These are phyloP conservation scores for Kitagawia praeruptora DNA, from an alignment of 129 eudicot genomes.

Conservation along the genomic window DNA sequence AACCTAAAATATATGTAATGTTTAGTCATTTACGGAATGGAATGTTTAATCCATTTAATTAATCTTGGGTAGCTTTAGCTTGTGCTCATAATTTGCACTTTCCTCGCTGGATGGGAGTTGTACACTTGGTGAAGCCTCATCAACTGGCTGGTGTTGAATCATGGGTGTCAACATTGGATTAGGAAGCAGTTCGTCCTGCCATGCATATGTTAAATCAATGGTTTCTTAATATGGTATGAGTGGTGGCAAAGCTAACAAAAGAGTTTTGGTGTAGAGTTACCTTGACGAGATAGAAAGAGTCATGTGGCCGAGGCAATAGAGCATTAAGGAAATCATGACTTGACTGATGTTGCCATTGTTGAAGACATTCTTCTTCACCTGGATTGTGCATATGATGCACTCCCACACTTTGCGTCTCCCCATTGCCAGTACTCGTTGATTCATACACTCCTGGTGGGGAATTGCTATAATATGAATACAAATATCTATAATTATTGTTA, in stretches of 20 bases:
- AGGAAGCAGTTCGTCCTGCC: constrained; percentile 8
- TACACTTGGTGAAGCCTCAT: not conserved
- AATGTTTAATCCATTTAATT: not conserved
- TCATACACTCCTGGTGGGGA: constrained; percentile 44
- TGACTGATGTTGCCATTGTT: constrained; percentile 39
- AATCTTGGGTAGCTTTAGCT: constrained; percentile 3
- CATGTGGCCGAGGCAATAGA: constrained; percentile 32
- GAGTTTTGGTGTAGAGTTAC: constrained; percentile 1
- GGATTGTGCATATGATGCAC: constrained; percentile 30
- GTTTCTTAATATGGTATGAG: too few species aligned
- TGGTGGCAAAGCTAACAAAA: not conserved
- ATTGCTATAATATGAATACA: constrained; percentile 26
- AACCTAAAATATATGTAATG: not conserved
- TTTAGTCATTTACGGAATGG: too few species aligned
- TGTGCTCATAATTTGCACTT: constrained; percentile 14
- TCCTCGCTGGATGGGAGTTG: constrained; percentile 12
- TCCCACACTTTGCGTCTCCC: constrained; percentile 33
- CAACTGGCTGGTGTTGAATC: constrained; percentile 9
- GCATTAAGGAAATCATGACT: constrained; percentile 42
- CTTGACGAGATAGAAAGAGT: constrained; percentile 35
- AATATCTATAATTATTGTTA: not conserved
- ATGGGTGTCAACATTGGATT: constrained; percentile 6
- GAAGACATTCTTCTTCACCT: constrained; percentile 32
- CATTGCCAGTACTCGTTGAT: constrained; percentile 30
- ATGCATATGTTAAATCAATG: not conserved